Percentiles rank a stretch among this genome's conserved stretches.
phyloP scores from a whole-genome alignment of 2,329 filamentous ascomycete species.

The Colletotrichum lentis region DNA sequence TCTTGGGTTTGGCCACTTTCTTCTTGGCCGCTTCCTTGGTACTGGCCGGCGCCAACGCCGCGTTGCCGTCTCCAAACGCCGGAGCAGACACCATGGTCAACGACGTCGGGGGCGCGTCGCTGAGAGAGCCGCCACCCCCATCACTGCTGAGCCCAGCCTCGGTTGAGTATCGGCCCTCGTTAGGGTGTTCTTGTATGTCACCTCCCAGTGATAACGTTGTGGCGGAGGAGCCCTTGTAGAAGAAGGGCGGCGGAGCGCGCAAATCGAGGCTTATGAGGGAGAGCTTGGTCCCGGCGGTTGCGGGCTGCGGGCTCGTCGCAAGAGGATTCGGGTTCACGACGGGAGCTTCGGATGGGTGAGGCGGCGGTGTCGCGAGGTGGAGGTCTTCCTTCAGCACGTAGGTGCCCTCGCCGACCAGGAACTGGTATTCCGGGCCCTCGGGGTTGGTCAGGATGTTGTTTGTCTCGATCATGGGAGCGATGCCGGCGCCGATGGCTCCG shows the following conservation, averaged over 20 bases:
- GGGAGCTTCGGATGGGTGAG: constrained; percentile 92
- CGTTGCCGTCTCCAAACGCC: constrained; percentile 87
- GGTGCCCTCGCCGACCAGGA: constrained; percentile 95
- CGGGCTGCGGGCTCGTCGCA: constrained; percentile 83
- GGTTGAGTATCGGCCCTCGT: constrained; percentile 66
- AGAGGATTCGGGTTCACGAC: constrained; percentile 89
- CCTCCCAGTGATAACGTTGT: constrained; percentile 57
- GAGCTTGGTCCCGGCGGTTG: constrained; percentile 83
- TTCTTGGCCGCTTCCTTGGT: constrained; percentile 80
- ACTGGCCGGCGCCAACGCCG: constrained; percentile 69
- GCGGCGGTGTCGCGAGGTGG: constrained; percentile 90
- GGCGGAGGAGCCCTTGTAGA: constrained; percentile 63
- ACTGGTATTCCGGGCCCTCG: constrained; percentile 82
- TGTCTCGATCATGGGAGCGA: constrained; percentile 85
- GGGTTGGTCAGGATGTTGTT: constrained; percentile 88
- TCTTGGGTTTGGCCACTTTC: constrained; percentile 82
- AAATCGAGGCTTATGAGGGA: constrained; percentile 78
- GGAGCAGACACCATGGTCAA: constrained; percentile 60
- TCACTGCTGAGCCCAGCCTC: constrained; percentile 68
- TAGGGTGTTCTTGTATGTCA: constrained; percentile 69
- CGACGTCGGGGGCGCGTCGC: constrained; percentile 55
- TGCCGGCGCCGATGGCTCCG: constrained; percentile 72
- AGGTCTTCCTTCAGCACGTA: constrained; percentile 92
- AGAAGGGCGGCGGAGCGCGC: constrained; percentile 61
- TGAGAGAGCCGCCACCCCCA: constrained; percentile 63